Conservation (phyloP, 2,329 filamentous ascomycete species). For the Didymella sp. region DNA sequence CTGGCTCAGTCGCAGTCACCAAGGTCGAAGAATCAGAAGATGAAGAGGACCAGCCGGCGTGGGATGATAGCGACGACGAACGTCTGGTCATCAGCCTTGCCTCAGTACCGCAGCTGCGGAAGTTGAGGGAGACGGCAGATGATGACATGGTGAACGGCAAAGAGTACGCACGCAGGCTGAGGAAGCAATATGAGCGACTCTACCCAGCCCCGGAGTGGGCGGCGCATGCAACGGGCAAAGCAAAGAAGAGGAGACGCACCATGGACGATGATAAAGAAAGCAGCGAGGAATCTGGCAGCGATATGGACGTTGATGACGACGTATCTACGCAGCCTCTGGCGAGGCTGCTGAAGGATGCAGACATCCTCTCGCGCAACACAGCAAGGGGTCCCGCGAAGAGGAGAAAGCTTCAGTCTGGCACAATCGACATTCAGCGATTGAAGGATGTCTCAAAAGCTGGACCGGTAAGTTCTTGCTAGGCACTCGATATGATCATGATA, state of each 20-base stretch:
- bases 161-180: slow-evolving; percentile 82
- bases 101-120: slow-evolving; percentile 75
- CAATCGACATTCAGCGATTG: slow-evolving; percentile 86
- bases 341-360: slow-evolving; percentile 76
- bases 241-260: slow-evolving; percentile 57
- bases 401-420: slow-evolving; percentile 81
- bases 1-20: slow-evolving; percentile 50
- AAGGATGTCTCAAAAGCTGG: slow-evolving; percentile 84
- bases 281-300: slow-evolving; percentile 61
- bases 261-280: slow-evolving; percentile 49
- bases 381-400: slow-evolving; percentile 62
- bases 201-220: slow-evolving; percentile 70
- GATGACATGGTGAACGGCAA: slow-evolving; percentile 87
- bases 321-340: slow-evolving; percentile 79
- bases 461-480: slow-evolving; percentile 56
- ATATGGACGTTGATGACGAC: slow-evolving; percentile 58
- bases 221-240: slow-evolving; percentile 51
- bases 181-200: slow-evolving; percentile 74
- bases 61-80: slow-evolving; percentile 97
- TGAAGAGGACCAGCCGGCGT: slow-evolving; percentile 64
- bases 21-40: slow-evolving; percentile 51
- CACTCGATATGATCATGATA: background rate
- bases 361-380: slow-evolving; percentile 65
- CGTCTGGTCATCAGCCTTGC: slow-evolving; percentile 83
- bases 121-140: slow-evolving; percentile 78